Conservation (phyloP, 2,329 filamentous ascomycete species). For the Fusarium sp. region DNA sequence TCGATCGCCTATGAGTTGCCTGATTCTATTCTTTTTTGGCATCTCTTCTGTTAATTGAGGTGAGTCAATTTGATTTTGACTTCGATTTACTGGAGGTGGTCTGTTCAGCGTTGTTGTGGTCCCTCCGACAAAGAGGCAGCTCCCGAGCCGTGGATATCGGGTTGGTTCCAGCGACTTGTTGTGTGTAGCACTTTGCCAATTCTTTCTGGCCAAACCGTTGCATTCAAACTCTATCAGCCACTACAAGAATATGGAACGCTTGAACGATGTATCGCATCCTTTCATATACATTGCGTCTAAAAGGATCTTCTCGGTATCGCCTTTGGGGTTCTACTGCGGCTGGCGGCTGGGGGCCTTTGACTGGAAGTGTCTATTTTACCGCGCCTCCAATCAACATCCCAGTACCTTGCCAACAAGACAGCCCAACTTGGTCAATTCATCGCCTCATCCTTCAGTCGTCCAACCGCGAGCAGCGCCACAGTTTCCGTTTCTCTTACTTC, state of each 20-base stretch:
- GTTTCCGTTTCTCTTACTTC: conserved; percentile 28
- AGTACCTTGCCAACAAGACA: conserved; percentile 33
- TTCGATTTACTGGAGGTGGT: conserved; percentile 14
- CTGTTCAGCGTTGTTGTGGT: conserved; percentile 27
- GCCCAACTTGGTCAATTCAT: conserved; percentile 36
- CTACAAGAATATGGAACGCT: not conserved
- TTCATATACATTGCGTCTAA: conserved; percentile 7
- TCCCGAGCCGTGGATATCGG: conserved; percentile 22
- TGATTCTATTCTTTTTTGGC: conserved; percentile 34
- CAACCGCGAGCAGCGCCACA: conserved; percentile 41
- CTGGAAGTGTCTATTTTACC: conserved; percentile 42
- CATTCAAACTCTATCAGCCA: not conserved
- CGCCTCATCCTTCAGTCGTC: conserved; percentile 39
- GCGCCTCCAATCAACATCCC: conserved; percentile 42
- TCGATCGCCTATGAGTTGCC: conserved; percentile 38
- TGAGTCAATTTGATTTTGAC: conserved; percentile 29
- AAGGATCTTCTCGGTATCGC: conserved; percentile 6
- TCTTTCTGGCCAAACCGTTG: not conserved
- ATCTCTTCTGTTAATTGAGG: conserved; percentile 38
- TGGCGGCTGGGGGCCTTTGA: conserved; percentile 31
- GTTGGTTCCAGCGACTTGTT: not conserved
- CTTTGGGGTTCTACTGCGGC: conserved; percentile 34
- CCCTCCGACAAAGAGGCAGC: conserved; percentile 22
- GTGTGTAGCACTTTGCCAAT: conserved; percentile 5
- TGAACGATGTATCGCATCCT: not conserved